These are phyloP conservation scores for Brasilioporus rufonigricans DNA, from an alignment of 768 basidiomycete genomes.

Conservation along the genomic window DNA sequence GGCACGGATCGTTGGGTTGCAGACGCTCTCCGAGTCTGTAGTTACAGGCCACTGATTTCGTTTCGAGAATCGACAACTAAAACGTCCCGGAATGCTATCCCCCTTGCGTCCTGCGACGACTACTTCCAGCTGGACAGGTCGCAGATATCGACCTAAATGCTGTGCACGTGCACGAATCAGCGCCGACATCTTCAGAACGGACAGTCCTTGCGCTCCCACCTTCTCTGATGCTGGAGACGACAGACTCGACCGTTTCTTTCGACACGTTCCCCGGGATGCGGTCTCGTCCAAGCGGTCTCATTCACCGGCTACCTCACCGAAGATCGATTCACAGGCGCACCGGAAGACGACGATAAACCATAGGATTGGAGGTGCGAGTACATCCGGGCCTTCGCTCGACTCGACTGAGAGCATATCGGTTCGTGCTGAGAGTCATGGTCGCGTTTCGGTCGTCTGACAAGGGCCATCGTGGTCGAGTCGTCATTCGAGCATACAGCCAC, in stretches of 20 bases:
- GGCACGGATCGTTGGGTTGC: too few species aligned
- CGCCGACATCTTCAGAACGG: slow-evolving; percentile 71
- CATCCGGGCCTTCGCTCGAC: too few species aligned
- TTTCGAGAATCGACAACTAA: too few species aligned
- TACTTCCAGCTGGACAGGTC: slow-evolving; percentile 50
- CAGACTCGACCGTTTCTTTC: slow-evolving; percentile 33
- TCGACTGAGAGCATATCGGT: too few species aligned
- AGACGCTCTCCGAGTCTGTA: too few species aligned
- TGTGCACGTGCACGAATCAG: slow-evolving; percentile 81
- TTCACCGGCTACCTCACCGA: neutral
- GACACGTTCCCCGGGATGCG: slow-evolving; percentile 36
- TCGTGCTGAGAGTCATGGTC: too few species aligned
- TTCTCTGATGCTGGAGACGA: slow-evolving; percentile 27
- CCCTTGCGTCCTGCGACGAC: slow-evolving; percentile 46
- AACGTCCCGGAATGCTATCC: slow-evolving; percentile 40
- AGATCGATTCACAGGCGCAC: neutral
- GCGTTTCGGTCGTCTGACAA: too few species aligned
- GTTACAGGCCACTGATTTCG: too few species aligned
- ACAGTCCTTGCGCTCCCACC: slow-evolving; percentile 53
- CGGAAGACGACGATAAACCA: slow-evolving; percentile 27
- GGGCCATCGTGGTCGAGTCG: too few species aligned
- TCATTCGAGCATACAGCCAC: too few species aligned
- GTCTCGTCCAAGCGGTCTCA: slow-evolving; percentile 11
- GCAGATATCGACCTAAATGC: slow-evolving; percentile 62
- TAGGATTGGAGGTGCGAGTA: slow-evolving; percentile 83